Base-by-base conservation (phyloP, 345 rosid species). In the Jatropha curcas region DNA sequence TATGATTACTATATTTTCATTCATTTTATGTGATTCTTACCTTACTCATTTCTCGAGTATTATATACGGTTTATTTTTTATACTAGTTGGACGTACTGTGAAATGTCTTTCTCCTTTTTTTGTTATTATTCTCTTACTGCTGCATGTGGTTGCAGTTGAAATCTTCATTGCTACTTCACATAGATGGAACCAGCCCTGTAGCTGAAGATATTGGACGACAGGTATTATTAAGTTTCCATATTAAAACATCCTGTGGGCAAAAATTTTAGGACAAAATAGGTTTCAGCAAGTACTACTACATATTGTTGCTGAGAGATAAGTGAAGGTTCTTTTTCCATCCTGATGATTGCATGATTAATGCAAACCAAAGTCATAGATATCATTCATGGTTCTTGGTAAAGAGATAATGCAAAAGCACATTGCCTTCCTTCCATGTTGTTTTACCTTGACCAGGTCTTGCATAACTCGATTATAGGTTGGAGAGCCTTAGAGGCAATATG, bases 121-220 rank as follows among this genome's bases (percentile, higher is more conserved):
- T 34, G 28, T 34, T 48, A 30, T 14, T 24, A n/a, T 28, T 8
- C 37, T 7, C 70, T 56, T 56, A 39, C 4, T 31, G n/a, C 14
- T 77, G 1, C 55, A 2, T 62, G 24, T 82, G 68, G 56, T 39
- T 82, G 77, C 88, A 96, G 98, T 82, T 96, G 82, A 96, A 93
- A 87, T 93, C 99, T 11, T 88, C 97, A 31, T 76, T 96, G 81
- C 82, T 96, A 81, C 96, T 93, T 79, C 98, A 90, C 86, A 84
- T 91, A 39, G 99, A 96, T 84, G 99, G 99, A 82, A 86, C 95
- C 13, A 96, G 97, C 72, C 92, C 96, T 56, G 80, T 93, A 45
- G 99, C 99, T 52, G 98, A 93, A 79, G 97, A 96, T 82, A 96
- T 93, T 70, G 98, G 98, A 50, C 97, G 97, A 61, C 99, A 96